Percentiles rank a stretch among this genome's conserved stretches.
These are phyloP conservation scores for Colletotrichum chrysophilum DNA, from an alignment of 2,329 filamentous ascomycete genomes.

Conservation along the genomic window DNA sequence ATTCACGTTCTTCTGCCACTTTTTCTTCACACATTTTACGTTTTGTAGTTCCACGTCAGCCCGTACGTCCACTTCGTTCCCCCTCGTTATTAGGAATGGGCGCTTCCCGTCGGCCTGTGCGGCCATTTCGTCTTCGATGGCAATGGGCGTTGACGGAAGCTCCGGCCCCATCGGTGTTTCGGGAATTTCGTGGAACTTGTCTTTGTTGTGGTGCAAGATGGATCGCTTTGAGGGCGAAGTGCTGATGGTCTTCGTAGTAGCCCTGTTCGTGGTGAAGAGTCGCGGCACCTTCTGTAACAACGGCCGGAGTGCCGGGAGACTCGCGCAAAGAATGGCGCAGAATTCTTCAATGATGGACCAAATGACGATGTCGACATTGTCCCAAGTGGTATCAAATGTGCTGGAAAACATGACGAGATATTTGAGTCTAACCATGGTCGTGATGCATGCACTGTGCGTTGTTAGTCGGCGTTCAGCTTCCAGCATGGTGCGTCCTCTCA, in stretches of 20 bases:
- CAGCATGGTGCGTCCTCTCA: slow-evolving; percentile 25
- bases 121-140: slow-evolving; percentile 16
- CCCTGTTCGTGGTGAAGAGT: slow-evolving; percentile 17
- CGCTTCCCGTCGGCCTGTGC: slow-evolving; percentile 13
- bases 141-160: slow-evolving; percentile 1
- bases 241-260: neutral
- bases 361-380: slow-evolving; percentile 33
- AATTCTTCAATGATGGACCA: slow-evolving; percentile 37
- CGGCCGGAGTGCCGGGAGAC: slow-evolving; percentile 44
- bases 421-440: slow-evolving; percentile 23
- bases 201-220: neutral
- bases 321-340: slow-evolving; percentile 46
- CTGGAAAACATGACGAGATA: slow-evolving; percentile 21
- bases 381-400: slow-evolving; percentile 29
- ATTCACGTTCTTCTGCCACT: neutral
- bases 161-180: neutral
- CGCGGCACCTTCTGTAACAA: slow-evolving; percentile 30
- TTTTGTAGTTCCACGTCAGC: neutral
- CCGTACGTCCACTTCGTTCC: neutral
- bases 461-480: neutral
- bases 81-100: neutral
- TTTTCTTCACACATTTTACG: neutral
- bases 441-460: slow-evolving; percentile 19
- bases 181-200: neutral
- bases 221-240: neutral